These are phyloP conservation scores for Brassica carinata DNA, from an alignment of 345 rosid genomes.

Conservation along the genomic window DNA sequence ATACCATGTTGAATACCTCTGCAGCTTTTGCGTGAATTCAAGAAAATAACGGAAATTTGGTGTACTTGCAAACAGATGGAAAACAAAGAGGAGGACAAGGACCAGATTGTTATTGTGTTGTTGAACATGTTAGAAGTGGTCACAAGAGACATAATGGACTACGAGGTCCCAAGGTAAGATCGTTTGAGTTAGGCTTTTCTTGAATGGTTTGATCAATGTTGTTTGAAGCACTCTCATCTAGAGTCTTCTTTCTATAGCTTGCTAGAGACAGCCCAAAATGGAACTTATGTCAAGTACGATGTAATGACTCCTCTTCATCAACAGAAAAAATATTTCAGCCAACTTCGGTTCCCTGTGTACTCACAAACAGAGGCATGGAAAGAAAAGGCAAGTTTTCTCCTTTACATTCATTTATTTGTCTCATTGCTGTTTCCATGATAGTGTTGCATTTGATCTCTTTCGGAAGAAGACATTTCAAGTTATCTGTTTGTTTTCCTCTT, in stretches of 20 bases:
- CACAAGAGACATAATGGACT: constrained; percentile 62
- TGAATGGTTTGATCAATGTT: not conserved
- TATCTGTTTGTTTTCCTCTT: not conserved
- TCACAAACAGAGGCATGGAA: not conserved
- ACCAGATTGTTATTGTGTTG: constrained; percentile 53
- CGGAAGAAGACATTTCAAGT: not conserved
- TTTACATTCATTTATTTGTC: not conserved
- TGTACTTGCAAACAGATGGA: constrained; percentile 40
- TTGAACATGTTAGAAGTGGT: constrained; percentile 64
- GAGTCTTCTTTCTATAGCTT: not conserved
- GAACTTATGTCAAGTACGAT: not conserved
- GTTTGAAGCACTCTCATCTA: not conserved
- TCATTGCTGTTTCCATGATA: not conserved
- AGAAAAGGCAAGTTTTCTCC: not conserved
- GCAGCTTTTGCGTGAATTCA: not conserved
- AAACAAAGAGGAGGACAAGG: constrained; percentile 52
- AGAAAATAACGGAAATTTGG: constrained; percentile 9
- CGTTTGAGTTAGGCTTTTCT: not conserved
- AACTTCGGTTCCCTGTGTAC: not conserved
- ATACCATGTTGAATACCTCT: constrained; percentile 13
- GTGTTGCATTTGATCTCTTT: not conserved
- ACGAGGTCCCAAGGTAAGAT: constrained; percentile 50
- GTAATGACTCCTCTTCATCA: not conserved
- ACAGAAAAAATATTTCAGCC: not conserved
- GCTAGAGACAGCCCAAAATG: not conserved